Base-by-base conservation (phyloP, 768 basidiomycete species). In the Trametes villosa region DNA sequence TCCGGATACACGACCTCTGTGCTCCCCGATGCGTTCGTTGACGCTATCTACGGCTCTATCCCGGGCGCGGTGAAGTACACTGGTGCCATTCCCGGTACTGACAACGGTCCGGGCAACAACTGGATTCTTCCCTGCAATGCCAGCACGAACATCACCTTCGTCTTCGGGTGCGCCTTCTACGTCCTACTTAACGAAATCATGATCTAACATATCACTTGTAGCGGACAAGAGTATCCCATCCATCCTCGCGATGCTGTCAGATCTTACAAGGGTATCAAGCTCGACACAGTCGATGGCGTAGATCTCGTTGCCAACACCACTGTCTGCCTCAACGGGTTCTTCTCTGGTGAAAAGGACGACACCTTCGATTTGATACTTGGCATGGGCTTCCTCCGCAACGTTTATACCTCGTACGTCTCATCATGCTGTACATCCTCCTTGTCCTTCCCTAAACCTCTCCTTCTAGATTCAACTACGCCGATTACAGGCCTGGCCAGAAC, bases 321-420 rank as follows among this genome's bases (percentile, higher is more conserved):
- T 62, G 58, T 65, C 27, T 75, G 75, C 55, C 57, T 60, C n/a
- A 72, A 73, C 59, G 55, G 70, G 0, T 72, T 69, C n/a, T n/a
- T n/a, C n/a, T n/a, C n/a, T n/a, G n/a, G n/a, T n/a, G n/a, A n/a
- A n/a, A n/a, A n/a, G n/a, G n/a, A n/a, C n/a, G n/a, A n/a, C n/a
- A n/a, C n/a, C n/a, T n/a, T n/a, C n/a, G 75, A 75, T 52, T 63
- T 72, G 34, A 57, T 75, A 42, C 63, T 74, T 24, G 73, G 75
- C 20, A 71, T 71, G 55, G 66, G 68, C 26, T 71, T 76, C 67
- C 67, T 76, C 27, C 69, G 73, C 48, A 74, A 73, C 47, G 69
- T 71, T 34, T 76, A 76, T 58, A 63, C 67, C 0, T 57, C 71
- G 68, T 75, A 62, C 57, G 69, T 26, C 24, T 3, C 30, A 33